phyloP scores from a whole-genome alignment of 2,329 filamentous ascomycete species.

The Leptographium wingfieldii region DNA sequence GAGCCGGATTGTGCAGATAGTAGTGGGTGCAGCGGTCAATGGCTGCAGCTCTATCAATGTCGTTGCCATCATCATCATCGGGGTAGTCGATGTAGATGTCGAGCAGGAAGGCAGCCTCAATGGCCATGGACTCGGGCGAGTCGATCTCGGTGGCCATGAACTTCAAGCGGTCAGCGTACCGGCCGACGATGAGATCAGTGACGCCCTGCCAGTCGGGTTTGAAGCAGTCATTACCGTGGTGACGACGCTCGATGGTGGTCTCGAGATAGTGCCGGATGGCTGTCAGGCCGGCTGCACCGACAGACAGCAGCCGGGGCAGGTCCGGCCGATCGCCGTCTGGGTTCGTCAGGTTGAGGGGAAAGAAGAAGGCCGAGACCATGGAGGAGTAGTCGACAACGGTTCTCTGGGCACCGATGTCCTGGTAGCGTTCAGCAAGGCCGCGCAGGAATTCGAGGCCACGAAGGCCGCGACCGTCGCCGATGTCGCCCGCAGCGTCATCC shows the following conservation, averaged over 20 bases:
- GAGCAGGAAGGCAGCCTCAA: neutral
- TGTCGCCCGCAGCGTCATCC: neutral
- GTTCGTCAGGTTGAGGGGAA: constrained; percentile 4
- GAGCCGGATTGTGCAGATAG: neutral
- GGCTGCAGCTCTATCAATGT: neutral
- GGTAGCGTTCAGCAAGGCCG: constrained; percentile 1
- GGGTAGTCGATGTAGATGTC: constrained; percentile 2
- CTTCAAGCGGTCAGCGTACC: neutral
- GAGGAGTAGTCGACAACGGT: neutral
- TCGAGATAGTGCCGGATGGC: constrained; percentile 1
- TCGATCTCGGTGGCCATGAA: neutral
- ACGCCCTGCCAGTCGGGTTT: neutral
- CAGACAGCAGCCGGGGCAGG: neutral
- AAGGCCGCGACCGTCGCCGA: neutral
- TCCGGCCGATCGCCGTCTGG: neutral
- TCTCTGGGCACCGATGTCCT: constrained; percentile 1
- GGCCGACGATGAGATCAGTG: constrained; percentile 1
- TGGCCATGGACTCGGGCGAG: neutral
- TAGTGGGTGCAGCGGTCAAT: neutral
- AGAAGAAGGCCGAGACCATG: constrained; percentile 5
- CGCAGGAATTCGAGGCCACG: neutral
- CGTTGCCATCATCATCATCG: neutral
- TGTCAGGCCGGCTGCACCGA: neutral
- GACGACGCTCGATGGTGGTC: neutral
- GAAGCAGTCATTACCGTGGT: too few species aligned